These are phyloP conservation scores for Termitomyces sp. DNA, from an alignment of 768 basidiomycete genomes.

Conservation along the genomic window DNA sequence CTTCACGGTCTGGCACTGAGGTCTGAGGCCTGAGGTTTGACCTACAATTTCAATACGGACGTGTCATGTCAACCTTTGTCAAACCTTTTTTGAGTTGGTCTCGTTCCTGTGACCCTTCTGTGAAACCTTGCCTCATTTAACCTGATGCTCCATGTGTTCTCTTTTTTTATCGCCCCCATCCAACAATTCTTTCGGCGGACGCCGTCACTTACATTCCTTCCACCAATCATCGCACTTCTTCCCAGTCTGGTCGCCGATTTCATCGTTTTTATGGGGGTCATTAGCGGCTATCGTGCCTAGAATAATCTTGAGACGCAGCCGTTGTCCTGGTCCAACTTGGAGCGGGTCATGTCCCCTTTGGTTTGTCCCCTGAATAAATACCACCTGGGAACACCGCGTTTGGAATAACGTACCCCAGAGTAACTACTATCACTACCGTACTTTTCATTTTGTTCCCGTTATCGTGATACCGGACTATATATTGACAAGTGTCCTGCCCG, in stretches of 20 bases:
- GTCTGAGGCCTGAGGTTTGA: background rate
- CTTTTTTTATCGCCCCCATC: conserved; percentile 9
- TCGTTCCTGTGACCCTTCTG: background rate
- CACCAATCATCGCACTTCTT: conserved; percentile 9
- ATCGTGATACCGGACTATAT: conserved; percentile 3
- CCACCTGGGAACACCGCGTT: conserved; percentile 19
- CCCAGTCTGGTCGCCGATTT: background rate
- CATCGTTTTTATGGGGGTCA: background rate
- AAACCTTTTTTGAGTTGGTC: background rate
- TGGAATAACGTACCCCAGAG: conserved; percentile 20
- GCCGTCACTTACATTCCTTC: conserved; percentile 4
- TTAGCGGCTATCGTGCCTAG: background rate
- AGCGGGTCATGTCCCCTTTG: background rate
- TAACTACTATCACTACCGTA: conserved; percentile 14
- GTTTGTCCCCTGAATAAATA: conserved; percentile 4
- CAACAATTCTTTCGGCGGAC: conserved; percentile 6
- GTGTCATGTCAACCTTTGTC: background rate
- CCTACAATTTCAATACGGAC: background rate
- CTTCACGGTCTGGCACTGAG: background rate
- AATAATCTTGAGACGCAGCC: background rate
- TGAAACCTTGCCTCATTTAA: background rate
- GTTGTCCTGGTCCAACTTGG: background rate
- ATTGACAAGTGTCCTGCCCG: background rate
- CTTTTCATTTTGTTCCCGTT: background rate
- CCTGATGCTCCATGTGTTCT: background rate